Conservation (phyloP, 2,329 filamentous ascomycete genomes). For the Neoscytalidium dimidiatum region DNA sequence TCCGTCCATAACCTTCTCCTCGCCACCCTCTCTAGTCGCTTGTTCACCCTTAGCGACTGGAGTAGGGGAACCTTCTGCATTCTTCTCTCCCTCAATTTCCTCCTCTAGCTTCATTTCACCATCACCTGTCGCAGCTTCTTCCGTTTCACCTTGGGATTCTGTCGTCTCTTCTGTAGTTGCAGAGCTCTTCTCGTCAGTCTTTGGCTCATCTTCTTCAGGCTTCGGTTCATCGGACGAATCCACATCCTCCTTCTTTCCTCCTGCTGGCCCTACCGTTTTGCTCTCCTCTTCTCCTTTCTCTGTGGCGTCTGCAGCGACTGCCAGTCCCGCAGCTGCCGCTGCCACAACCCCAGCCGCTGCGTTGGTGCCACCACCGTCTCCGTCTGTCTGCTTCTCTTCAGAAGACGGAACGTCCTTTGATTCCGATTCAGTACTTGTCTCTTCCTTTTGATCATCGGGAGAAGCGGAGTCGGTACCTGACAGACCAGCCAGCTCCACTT, state of each 20-base stretch:
- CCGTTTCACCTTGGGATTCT: neutral
- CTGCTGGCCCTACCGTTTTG: conserved; percentile 21
- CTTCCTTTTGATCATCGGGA: conserved; percentile 5
- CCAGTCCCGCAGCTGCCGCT: neutral
- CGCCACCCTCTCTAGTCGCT: neutral
- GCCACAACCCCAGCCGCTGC: neutral
- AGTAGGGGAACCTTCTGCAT: neutral
- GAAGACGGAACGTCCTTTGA: conserved; percentile 6
- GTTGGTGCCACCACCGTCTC: neutral
- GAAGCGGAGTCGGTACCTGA: conserved; percentile 8
- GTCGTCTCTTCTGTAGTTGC: neutral
- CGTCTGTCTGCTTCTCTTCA: neutral
- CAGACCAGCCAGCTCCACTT: conserved; percentile 6
- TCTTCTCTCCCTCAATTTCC: neutral
- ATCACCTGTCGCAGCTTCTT: neutral
- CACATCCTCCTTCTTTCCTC: neutral
- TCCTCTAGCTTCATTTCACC: neutral
- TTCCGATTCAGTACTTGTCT: conserved; percentile 15
- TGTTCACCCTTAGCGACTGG: neutral
- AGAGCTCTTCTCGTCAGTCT: conserved; percentile 20
- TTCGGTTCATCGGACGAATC: conserved; percentile 23
- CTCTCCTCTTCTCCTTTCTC: neutral
- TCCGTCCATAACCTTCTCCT: neutral
- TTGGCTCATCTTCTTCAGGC: conserved; percentile 18
- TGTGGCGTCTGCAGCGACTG: neutral